Conservation (phyloP, 495 filamentous ascomycete species). For the Penicillium psychrofluorescens region DNA sequence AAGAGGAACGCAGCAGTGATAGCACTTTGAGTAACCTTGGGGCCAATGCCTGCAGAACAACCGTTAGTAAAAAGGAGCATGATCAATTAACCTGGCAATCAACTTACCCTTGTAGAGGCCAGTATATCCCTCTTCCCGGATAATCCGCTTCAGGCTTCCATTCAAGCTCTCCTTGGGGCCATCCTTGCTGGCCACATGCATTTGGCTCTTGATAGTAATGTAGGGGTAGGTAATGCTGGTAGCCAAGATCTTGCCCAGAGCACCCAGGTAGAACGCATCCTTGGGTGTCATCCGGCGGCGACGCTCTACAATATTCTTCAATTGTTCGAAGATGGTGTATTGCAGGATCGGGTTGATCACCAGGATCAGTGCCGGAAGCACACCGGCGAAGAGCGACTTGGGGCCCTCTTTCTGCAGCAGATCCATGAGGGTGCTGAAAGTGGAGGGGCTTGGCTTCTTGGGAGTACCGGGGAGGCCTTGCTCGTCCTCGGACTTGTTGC, state of each 20-base stretch:
- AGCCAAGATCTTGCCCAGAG: slow-evolving; percentile 87
- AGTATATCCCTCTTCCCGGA: slow-evolving; percentile 78
- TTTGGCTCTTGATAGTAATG: slow-evolving; percentile 93
- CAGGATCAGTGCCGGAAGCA: slow-evolving; percentile 84
- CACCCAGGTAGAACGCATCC: slow-evolving; percentile 85
- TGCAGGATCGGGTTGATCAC: slow-evolving; percentile 98
- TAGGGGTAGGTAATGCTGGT: slow-evolving; percentile 96
- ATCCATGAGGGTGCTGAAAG: slow-evolving; percentile 67
- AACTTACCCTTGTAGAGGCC: slow-evolving; percentile 83
- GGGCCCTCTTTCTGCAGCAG: slow-evolving; percentile 76
- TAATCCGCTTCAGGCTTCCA: slow-evolving; percentile 65
- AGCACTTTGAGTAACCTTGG: slow-evolving; percentile 94
- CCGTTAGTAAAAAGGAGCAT: slow-evolving; percentile 7
- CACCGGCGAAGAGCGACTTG: slow-evolving; percentile 79
- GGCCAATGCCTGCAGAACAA: slow-evolving; percentile 62
- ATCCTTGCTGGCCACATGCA: slow-evolving; percentile 78
- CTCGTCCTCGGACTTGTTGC: slow-evolving; percentile 51
- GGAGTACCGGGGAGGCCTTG: slow-evolving; percentile 42
- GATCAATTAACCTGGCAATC: neutral
- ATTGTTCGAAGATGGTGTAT: slow-evolving; percentile 97
- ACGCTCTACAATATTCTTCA: slow-evolving; percentile 72
- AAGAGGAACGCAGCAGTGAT: slow-evolving; percentile 95
- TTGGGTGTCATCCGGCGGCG: slow-evolving; percentile 66
- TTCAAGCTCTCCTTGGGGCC: slow-evolving; percentile 64
- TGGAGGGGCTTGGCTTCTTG: slow-evolving; percentile 53